A percentile compares a stretch with the other conserved stretches of the same genome.
phyloP scores from a whole-genome alignment of 495 filamentous ascomycete species.

The Lophium mytilinum region DNA sequence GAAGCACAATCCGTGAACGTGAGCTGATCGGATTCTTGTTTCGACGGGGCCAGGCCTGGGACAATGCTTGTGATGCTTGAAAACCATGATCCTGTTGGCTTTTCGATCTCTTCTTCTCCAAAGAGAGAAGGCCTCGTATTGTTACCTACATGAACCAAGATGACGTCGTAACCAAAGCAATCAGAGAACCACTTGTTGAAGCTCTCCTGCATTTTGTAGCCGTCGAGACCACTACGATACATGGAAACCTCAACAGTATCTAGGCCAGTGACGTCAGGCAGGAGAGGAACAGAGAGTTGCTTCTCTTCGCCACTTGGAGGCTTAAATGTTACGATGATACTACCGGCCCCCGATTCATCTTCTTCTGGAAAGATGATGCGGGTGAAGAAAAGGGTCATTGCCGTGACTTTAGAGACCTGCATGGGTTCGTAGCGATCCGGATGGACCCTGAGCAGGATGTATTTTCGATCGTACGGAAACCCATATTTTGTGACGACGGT shows the following conservation, averaged over 20 bases:
- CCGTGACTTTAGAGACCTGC: slow-evolving; percentile 54
- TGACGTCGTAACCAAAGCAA: slow-evolving; percentile 57
- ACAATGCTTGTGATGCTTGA: slow-evolving; percentile 38
- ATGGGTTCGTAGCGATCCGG: slow-evolving; percentile 45
- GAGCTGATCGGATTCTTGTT: slow-evolving; percentile 38
- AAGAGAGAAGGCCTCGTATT: slow-evolving; percentile 59
- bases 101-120: slow-evolving; percentile 30
- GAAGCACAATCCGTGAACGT: slow-evolving; percentile 78
- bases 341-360: slow-evolving; percentile 26
- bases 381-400: slow-evolving; percentile 62
- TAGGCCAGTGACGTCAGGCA: slow-evolving; percentile 45
- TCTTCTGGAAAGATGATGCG: slow-evolving; percentile 38
- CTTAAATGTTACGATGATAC: slow-evolving; percentile 51
- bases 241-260: slow-evolving; percentile 49
- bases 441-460: slow-evolving; percentile 15
- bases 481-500: slow-evolving; percentile 57
- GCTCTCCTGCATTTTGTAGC: slow-evolving; percentile 56
- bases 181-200: slow-evolving; percentile 69
- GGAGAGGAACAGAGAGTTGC: slow-evolving; percentile 51
- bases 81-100: slow-evolving; percentile 40
- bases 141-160: slow-evolving; percentile 62
- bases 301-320: slow-evolving; percentile 30
- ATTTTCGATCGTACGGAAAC: slow-evolving; percentile 59
- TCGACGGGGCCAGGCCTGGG: slow-evolving; percentile 22
- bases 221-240: slow-evolving; percentile 53